Conservation (phyloP, 2,329 filamentous ascomycete species). For the Paracoccidioides lutzii region DNA sequence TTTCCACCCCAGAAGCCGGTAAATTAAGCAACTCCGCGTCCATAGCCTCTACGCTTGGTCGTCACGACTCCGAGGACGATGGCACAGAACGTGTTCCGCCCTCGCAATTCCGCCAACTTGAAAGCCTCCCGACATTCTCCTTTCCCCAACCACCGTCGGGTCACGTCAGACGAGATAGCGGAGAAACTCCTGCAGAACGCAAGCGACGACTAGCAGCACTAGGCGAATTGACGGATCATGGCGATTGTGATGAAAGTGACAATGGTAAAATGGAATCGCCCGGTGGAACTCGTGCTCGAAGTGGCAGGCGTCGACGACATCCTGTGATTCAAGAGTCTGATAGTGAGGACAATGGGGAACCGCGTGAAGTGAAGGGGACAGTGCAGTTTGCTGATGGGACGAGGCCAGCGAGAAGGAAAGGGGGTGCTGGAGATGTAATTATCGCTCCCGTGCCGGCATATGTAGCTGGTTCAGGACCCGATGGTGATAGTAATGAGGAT, state of each 20-base stretch:
- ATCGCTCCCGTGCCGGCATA: slow-evolving; percentile 3
- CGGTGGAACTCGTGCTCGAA: neutral
- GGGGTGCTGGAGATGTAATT: slow-evolving; percentile 6
- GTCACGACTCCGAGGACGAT: slow-evolving; percentile 30
- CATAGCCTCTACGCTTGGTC: slow-evolving; percentile 7
- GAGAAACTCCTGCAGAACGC: slow-evolving; percentile 35
- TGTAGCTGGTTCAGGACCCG: neutral
- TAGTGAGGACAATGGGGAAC: slow-evolving; percentile 18
- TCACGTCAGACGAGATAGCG: slow-evolving; percentile 16
- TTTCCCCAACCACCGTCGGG: neutral
- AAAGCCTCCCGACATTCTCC: neutral
- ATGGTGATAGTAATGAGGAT: slow-evolving; percentile 3
- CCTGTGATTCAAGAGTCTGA: slow-evolving; percentile 13
- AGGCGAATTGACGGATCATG: slow-evolving; percentile 21
- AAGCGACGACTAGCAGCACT: slow-evolving; percentile 34
- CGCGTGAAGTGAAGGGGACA: slow-evolving; percentile 16
- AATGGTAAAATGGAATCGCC: slow-evolving; percentile 10
- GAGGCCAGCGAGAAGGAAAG: slow-evolving; percentile 16
- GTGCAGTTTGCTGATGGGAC: slow-evolving; percentile 24
- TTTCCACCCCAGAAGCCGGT: slow-evolving; percentile 9
- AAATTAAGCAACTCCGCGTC: slow-evolving; percentile 12
- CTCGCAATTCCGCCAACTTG: slow-evolving; percentile 14
- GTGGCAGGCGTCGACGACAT: slow-evolving; percentile 16
- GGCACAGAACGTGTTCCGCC: slow-evolving; percentile 32
- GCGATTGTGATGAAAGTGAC: slow-evolving; percentile 4